Percentiles rank a stretch among this genome's conserved stretches.
Evolutionary conservation across 805 yeast genomes (phyloP).

Genomic region (Henningerozyma blattae): DNA sequence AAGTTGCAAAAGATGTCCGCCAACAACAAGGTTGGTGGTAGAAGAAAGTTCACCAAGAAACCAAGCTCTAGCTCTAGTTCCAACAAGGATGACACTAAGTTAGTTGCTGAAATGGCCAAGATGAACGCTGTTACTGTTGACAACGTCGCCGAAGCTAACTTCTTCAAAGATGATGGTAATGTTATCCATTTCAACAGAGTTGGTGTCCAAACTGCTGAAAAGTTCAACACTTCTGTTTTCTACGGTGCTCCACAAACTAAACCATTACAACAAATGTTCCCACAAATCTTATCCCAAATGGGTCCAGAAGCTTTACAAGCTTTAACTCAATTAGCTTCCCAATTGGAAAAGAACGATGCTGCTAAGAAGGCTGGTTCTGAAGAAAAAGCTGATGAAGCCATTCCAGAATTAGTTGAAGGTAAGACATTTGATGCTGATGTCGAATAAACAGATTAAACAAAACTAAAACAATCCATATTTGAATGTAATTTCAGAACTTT

Average conservation of each 20-base stretch:
- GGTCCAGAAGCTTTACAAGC: slow-evolving; percentile 91
- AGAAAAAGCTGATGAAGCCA: slow-evolving; percentile 49
- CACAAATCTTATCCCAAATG: slow-evolving; percentile 88
- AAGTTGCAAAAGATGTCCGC: slow-evolving; percentile 71
- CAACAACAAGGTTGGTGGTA: slow-evolving; percentile 69
- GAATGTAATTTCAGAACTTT: no score
- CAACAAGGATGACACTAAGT: slow-evolving; percentile 81
- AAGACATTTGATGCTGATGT: slow-evolving; percentile 29
- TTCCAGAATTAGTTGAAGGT: slow-evolving; percentile 38
- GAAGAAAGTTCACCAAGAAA: slow-evolving; percentile 90
- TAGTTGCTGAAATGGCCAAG: slow-evolving; percentile 82
- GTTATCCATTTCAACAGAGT: slow-evolving; percentile 94
- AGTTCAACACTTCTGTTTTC: slow-evolving; percentile 85
- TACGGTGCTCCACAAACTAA: slow-evolving; percentile 93
- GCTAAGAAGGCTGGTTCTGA: slow-evolving; percentile 38
- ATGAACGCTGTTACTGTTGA: slow-evolving; percentile 80
- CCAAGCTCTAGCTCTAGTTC: slow-evolving; percentile 35
- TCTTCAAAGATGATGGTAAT: slow-evolving; percentile 92
- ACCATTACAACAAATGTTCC: slow-evolving; percentile 82
- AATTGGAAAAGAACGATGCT: slow-evolving; percentile 50
- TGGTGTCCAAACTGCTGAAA: slow-evolving; percentile 87
- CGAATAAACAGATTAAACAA: slow-evolving; percentile 14
- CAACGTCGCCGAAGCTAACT: slow-evolving; percentile 92
- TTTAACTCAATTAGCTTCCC: slow-evolving; percentile 82
- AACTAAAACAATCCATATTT: no score